Evolutionary conservation across 345 rosid species (phyloP).

Genomic region (Kernera saxatilis): DNA sequence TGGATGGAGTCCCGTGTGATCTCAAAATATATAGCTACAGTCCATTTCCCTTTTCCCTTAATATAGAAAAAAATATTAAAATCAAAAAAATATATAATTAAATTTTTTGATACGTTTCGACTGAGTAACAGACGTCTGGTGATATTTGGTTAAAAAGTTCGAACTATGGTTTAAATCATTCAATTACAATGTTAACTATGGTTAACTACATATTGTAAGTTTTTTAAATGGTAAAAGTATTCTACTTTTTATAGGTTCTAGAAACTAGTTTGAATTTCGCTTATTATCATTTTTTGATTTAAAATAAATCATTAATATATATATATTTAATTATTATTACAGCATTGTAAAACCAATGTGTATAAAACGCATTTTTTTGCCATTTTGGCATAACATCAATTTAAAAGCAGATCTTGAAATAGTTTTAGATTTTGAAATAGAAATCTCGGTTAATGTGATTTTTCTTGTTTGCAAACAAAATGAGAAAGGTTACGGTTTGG

Average conservation of each 20-base stretch:
- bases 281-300: background rate
- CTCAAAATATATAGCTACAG: no score
- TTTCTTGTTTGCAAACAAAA: background rate
- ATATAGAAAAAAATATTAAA: no score
- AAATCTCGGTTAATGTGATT: background rate
- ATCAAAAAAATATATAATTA: no score
- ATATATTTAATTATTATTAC: background rate
- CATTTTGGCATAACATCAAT: background rate
- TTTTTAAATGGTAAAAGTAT: background rate
- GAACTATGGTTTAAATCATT: background rate
- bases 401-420: background rate
- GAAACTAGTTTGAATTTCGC: background rate
- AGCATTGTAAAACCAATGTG: background rate
- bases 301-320: background rate
- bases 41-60: no score
- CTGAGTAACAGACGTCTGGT: no score
- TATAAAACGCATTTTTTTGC: background rate
- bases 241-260: background rate
- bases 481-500: conserved; percentile 24
- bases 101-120: no score
- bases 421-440: background rate
- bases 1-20: no score
- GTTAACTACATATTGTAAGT: background rate
- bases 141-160: no score
- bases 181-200: background rate